Evolutionary conservation across 2,329 filamentous ascomycete genomes (phyloP), one percentile per base, ranked within the genome.

Genomic region (Escovopsis weberi): DNA sequence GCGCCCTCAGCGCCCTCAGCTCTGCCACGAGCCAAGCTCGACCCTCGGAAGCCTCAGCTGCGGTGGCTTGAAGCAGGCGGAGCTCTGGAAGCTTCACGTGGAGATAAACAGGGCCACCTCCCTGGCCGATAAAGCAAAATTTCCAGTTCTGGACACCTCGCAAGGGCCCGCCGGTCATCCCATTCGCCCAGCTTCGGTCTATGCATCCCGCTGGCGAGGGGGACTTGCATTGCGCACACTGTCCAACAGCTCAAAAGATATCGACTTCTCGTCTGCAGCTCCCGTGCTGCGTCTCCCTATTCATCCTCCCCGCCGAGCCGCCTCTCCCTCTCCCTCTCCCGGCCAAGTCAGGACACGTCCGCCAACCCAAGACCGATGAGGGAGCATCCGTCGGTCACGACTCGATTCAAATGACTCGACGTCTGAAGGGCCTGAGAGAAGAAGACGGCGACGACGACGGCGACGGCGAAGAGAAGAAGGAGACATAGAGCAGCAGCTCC

Each of bases 371-470:
- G 34, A 37, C 41, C 30, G 37, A 45, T 47, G 28, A 30, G 28
- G 11, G 45, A 43, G 45, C 39, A 42, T 39, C 43, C 40, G 39
- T 37, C 38, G 32, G 45, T 45, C 32, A 47, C 37, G 33, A 33
- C 43, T 34, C 45, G 45, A 45, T 37, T 43, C 30, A 37, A 43
- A 40, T 43, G 43, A 47, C 40, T 45, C 37, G 32, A 39, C 40
- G 37, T 44, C 37, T 41, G 33, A 34, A 38, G 39, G 35, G 12
- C 15, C 28, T 26, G 6, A 36, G 10, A 38, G 23, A 30, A 15
- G 30, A 23, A 30, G 28, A 30, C 4, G 28, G 3, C 4, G 28
- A 8, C 4, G 28, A 8, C 4, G 28, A 8, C 4, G 28, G 6
- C 2, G 28, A 30, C 4, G 28, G 8, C 7, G 8, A 30, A 30